Evolutionary conservation across 257 asterid genomes (phyloP), one percentile per base, ranked within the genome.

Genomic region (Solanum virginianum): DNA sequence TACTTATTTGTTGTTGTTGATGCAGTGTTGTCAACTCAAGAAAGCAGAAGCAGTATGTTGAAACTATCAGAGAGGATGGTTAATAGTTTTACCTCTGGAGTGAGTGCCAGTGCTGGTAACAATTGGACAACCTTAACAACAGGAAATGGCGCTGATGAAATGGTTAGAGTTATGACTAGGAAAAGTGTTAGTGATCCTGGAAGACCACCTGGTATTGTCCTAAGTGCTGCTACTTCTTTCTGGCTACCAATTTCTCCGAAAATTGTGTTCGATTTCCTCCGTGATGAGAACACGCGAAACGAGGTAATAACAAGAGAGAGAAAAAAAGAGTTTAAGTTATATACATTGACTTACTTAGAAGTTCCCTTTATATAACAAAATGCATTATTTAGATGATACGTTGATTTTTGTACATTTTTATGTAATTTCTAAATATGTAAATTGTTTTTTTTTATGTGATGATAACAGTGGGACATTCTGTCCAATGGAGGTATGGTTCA

Each of bases 221-320:
- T 92, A 7, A 74, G 66, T 81, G 83, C 86, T 7, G 90, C 93
- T 0, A 91, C 92, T 79, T 92, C 95, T 17, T 86, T 90, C 10
- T 92, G 95, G 95, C 92, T 91, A 18, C 92, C 95, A 1, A 10
- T 86, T 56, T 75, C 91, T 41, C 92, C 93, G 1, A 87, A 80
- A 63, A 80, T 53, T 26, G 88, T 90, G 11, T 91, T 91, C 36
- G 82, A 90, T 57, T 92, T 60, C 70, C 75, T 92, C 15, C 86
- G 87, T 3, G 88, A 89, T 63, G 70, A 79, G 12, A 82, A 45
- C 51, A 57, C 43, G 8, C 85, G 94, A 5, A 88, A 57, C 8
- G 70, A 85, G 94, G 95, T 92, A 88, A 36, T 14, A 60, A 8
- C 17, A 5, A 41, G 10, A 10, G 10, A 60, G 4, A 11, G 11